These are phyloP conservation scores for Phytophthora palmivora DNA, from an alignment of 352 stramenopile species.

Conservation along the genomic window DNA sequence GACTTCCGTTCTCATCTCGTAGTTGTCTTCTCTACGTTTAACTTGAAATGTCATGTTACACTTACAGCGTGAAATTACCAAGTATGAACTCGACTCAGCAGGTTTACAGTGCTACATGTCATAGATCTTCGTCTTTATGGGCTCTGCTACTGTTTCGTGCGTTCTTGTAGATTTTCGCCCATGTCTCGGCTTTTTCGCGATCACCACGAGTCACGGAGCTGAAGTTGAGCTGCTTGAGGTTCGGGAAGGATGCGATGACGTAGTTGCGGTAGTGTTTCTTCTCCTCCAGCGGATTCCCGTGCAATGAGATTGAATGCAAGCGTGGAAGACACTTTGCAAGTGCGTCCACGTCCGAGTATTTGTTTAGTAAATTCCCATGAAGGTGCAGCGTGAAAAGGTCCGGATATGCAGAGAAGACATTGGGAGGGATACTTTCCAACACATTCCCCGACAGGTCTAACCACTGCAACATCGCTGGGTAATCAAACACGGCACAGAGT, in stretches of 20 bases:
- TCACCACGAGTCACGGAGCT: conserved; percentile 73
- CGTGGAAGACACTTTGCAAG: conserved; percentile 52
- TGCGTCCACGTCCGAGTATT: conserved; percentile 71
- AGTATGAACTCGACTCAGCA: too few species aligned
- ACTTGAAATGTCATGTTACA: too few species aligned
- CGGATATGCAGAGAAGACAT: conserved; percentile 52
- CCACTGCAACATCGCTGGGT: conserved; percentile 62
- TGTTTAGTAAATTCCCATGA: conserved; percentile 71
- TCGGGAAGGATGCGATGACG: conserved; percentile 72
- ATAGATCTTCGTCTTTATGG: conserved; percentile 17
- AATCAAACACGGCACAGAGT: conserved; percentile 56
- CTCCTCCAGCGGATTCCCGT: conserved; percentile 86
- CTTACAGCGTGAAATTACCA: too few species aligned
- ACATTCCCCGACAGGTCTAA: conserved; percentile 70
- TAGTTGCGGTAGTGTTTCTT: conserved; percentile 91
- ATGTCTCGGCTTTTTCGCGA: conserved; percentile 70
- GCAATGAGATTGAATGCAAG: conserved; percentile 73
- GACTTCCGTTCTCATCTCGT: too few species aligned
- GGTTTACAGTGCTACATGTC: not conserved
- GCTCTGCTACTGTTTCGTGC: conserved; percentile 16
- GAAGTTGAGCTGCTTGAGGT: conserved; percentile 79
- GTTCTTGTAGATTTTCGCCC: conserved; percentile 76
- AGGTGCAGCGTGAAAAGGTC: conserved; percentile 76
- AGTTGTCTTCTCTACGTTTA: too few species aligned
- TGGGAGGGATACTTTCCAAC: conserved; percentile 41